Base-by-base conservation (phyloP, 352 stramenopile species). In the Globisporangium nodosum region DNA sequence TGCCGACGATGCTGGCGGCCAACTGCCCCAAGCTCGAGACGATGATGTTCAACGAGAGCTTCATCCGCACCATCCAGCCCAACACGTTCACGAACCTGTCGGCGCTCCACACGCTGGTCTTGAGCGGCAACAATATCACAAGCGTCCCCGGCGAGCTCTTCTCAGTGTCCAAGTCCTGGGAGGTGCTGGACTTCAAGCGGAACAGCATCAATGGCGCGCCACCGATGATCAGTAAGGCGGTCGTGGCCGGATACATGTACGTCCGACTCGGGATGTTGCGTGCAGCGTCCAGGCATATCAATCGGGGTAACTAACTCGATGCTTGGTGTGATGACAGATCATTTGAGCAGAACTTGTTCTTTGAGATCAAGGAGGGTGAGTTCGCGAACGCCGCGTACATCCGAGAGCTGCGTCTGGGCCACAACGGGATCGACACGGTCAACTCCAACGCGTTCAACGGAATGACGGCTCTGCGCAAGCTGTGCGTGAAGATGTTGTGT, bases 371-470 rank as follows among this genome's bases (percentile, higher is more conserved):
- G 5, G 50, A 61, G 6, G 60, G 70, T 1, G 64, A 68, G 7
- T 86, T 90, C 35, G 71, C 73, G 27, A 68, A 65, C 9, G 75
- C 77, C 7, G 69, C 68, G 0, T 39, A 59, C 15, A 87, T 90
- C 37, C 42, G 71, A 18, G 76, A 85, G 27, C 64, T 89, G 33
- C 71, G 72, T 9, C 35, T 89, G 6, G 69, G 69, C 8, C 81
- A 74, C 21, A 87, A 80, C 31, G 68, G 61, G 2, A 90, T 90
- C 24, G 87, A 85, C 62, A 86, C 79, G 1, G 31, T 90, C 43
- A 63, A 87, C 35, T 69, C 73, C 0, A 65, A 50, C 43, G 75
- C 73, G 6, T 90, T 87, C 58, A 68, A 58, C 3, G 79, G 76
- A 7, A 90, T 87, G 77, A 61, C 57, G 8, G 59, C 67, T 4